Percentiles rank a stretch among this genome's conserved stretches.
Evolutionary conservation across 257 asterid genomes (phyloP).

Genomic region (Verbena officinalis): DNA sequence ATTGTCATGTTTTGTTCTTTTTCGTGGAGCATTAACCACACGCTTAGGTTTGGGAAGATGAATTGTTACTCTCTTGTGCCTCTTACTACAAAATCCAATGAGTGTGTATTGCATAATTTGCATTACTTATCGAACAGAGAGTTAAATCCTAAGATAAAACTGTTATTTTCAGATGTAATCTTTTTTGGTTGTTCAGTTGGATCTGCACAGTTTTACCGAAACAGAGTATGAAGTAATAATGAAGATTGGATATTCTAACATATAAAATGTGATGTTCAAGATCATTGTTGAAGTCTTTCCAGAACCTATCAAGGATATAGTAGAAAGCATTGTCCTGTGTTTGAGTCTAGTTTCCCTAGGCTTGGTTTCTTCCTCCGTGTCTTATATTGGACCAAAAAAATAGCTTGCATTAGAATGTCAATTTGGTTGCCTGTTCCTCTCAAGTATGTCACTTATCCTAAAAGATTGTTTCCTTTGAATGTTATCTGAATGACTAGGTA

Average conservation of each 20-base stretch:
- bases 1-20: too few species aligned
- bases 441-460: not conserved
- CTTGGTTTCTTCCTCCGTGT: not conserved
- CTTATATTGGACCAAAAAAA: not conserved
- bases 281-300: not conserved
- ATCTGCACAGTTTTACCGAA: too few species aligned
- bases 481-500: not conserved
- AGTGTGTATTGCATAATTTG: not conserved
- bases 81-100: too few species aligned
- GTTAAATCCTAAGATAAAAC: not conserved
- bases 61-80: too few species aligned
- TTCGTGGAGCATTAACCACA: too few species aligned
- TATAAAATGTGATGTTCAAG: too few species aligned
- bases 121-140: not conserved
- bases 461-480: not conserved
- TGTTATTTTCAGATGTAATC: not conserved
- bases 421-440: not conserved
- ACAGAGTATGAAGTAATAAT: too few species aligned
- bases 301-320: too few species aligned
- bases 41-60: too few species aligned
- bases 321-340: too few species aligned
- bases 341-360: not conserved
- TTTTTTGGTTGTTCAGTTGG: not conserved
- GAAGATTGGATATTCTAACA: too few species aligned
- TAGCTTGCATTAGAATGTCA: slow-evolving; percentile 3